Conservation (phyloP, 2,329 filamentous ascomycete species). For the Cercospora zeina region DNA sequence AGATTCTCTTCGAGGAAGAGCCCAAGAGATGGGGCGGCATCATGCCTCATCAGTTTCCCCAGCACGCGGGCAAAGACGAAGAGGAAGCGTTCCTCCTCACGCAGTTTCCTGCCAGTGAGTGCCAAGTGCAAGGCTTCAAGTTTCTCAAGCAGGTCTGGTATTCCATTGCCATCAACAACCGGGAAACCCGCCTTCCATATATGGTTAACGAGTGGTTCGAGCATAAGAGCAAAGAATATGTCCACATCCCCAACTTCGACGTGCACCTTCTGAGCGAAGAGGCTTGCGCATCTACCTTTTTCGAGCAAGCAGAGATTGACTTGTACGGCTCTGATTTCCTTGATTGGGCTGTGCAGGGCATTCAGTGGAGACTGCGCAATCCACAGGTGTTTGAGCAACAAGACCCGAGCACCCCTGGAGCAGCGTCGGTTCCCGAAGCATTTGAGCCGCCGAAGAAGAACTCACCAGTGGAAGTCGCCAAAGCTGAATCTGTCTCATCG, state of each 20-base stretch:
- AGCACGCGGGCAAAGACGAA: constrained; percentile 29
- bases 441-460: background rate
- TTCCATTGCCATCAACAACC: constrained; percentile 38
- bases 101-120: constrained; percentile 34
- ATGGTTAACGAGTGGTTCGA: constrained; percentile 33
- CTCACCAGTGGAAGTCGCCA: background rate
- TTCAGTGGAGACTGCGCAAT: constrained; percentile 22
- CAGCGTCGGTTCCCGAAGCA: background rate
- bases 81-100: constrained; percentile 39
- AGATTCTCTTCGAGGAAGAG: constrained; percentile 33
- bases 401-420: background rate
- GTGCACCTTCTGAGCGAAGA: constrained; percentile 26
- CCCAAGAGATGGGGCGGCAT: constrained; percentile 33
- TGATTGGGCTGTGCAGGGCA: constrained; percentile 19
- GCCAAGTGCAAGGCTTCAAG: constrained; percentile 37
- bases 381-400: background rate
- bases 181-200: constrained; percentile 31
- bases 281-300: constrained; percentile 31
- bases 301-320: constrained; percentile 26
- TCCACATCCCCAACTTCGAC: constrained; percentile 29
- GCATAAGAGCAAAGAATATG: constrained; percentile 27
- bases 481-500: background rate
- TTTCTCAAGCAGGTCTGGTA: constrained; percentile 42
- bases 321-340: constrained; percentile 29
- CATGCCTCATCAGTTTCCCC: constrained; percentile 40